Base-by-base conservation (phyloP, 805 yeast genomes). In the Wickerhamiella azymoides region DNA sequence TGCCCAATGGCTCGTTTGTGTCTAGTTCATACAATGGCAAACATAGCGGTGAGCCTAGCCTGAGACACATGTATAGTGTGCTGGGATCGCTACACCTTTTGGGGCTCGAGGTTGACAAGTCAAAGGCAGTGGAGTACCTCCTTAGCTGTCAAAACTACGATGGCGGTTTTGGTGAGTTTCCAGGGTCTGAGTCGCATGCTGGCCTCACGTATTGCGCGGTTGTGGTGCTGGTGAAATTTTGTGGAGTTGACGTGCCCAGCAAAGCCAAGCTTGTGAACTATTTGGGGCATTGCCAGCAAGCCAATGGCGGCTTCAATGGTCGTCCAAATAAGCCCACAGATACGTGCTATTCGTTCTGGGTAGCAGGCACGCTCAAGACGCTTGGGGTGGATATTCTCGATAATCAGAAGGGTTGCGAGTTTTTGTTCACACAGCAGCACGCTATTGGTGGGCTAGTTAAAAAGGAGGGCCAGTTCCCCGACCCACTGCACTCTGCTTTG, bases 341-440 rank as follows among this genome's bases (percentile, higher is more conserved):
- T 61, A 80, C 94, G 0, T 86, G 96, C 64, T 86, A 86, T 57
- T 73, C 80, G 6, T 86, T 85, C 70, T 86, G 96, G 96, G 73
- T 76, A 39, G 55, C 76, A 13, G 88, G 75, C 2, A 66, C 84
- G 4, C 63, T 84, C 50, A 53, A 57, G 1, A 53, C 80, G 11
- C 54, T 84, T 19, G 45, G 40, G 7, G 45, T 18, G 3, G 35
- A 25, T 16, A 6, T 17, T n/a, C 11, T 21, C 18, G 26, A 42
- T 10, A 59, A 58, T 1, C 47, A 52, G 0, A 50, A 53, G 5
- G 69, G 71, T 1, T 51, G 55, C 2, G 50, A 58, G 2, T 84
- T 70, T 54, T 59, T 85, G 17, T 50, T 80, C 10, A 52, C 63
- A 0, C 79, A 88, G 0, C 93, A 83, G 55, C 74, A 79, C 56